Evolutionary conservation across 176 grass and related monocot genomes (phyloP).

Genomic region (Alloteropsis semialata): DNA sequence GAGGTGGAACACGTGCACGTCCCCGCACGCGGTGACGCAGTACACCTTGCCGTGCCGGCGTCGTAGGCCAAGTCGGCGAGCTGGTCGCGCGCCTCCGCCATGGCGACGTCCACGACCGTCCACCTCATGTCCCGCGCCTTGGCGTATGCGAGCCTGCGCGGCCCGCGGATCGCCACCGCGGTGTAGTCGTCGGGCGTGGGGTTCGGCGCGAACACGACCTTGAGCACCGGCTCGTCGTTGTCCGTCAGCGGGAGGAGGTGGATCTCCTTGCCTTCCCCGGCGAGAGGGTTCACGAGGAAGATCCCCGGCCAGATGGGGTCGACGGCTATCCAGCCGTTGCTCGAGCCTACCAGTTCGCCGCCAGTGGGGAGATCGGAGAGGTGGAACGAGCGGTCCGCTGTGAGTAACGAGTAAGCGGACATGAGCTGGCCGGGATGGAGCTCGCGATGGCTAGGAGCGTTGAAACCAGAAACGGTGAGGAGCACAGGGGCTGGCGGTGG

Average conservation of each 20-base stretch:
- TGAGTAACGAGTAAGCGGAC: too few species aligned
- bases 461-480: not conserved
- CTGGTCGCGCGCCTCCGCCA: rapidly evolving
- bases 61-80: slow-evolving; percentile 8
- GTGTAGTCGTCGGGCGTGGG: not conserved
- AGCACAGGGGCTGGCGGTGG: not conserved
- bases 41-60: not conserved
- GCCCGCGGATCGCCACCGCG: not conserved
- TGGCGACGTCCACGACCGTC: not conserved
- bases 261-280: not conserved
- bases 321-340: not conserved
- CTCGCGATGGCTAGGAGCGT: not conserved
- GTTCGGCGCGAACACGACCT: slow-evolving; percentile 22
- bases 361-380: not conserved
- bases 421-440: not conserved
- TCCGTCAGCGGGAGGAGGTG: not conserved
- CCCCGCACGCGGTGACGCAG: not conserved
- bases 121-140: not conserved
- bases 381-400: not conserved
- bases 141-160: not conserved
- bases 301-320: not conserved
- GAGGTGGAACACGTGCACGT: not conserved
- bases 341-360: not conserved
- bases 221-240: not conserved
- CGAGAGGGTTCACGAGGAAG: not conserved